A percentile compares a stretch with the other conserved stretches of the same genome.
Evolutionary conservation across 805 yeast species (phyloP).

Genomic region (Isabelozyma gotoi): DNA sequence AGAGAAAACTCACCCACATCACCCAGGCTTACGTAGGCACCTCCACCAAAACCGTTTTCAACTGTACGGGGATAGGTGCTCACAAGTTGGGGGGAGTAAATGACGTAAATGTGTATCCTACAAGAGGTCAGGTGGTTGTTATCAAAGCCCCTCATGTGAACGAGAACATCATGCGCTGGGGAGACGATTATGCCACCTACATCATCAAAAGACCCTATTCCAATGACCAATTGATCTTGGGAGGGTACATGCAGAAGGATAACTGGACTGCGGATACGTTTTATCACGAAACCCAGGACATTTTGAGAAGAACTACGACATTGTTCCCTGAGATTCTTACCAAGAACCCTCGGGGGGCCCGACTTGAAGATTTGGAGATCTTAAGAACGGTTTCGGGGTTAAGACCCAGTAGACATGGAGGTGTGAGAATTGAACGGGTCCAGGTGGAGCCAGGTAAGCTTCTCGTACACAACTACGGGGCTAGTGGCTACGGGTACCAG

Average conservation of each 20-base stretch:
- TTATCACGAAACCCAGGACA: conserved; percentile 57
- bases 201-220: conserved; percentile 71
- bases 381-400: conserved; percentile 70
- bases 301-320: conserved; percentile 55
- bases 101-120: conserved; percentile 64
- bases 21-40: conserved; percentile 48
- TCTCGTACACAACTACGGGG: conserved; percentile 70
- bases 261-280: conserved; percentile 64
- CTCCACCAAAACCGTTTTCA: conserved; percentile 53
- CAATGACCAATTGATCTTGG: conserved; percentile 65
- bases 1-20: conserved; percentile 50
- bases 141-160: conserved; percentile 66
- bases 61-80: conserved; percentile 79
- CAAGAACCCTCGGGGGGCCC: conserved; percentile 26
- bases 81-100: conserved; percentile 60
- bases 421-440: conserved; percentile 60
- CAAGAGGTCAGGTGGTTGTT: conserved; percentile 79
- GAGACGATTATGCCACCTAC: conserved; percentile 58
- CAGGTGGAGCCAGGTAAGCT: conserved; percentile 33
- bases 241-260: conserved; percentile 69
- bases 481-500: conserved; percentile 65
- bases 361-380: conserved; percentile 47
- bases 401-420: conserved; percentile 76
- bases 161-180: conserved; percentile 62
- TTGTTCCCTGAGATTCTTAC: conserved; percentile 51